Evolutionary conservation across 306 rosid species (phyloP), one percentile per base, ranked within the genome.

Genomic region (Urtica urens): DNA sequence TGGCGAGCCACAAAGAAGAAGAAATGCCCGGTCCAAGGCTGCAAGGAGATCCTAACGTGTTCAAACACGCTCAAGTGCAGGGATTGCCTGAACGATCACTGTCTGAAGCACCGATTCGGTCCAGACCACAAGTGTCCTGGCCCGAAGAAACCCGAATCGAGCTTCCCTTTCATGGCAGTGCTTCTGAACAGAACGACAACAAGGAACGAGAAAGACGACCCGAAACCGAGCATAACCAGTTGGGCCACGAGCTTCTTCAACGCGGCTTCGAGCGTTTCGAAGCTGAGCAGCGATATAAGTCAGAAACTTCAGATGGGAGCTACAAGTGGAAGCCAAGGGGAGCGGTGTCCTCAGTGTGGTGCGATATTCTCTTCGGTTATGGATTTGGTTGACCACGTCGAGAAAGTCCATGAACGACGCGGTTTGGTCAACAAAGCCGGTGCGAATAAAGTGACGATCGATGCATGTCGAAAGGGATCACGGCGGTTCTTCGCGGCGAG

Each of bases 381-480:
- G 29, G 30, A 66, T 43, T 52, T 87, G 69, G 78, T 87, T 31
- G 81, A 83, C 41, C 93, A 87, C 55, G 93, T 70, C 21, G 75
- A 74, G 27, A 78, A 69, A 37, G 78, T 70, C 61, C 96, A 87
- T 54, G 87, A 78, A 65, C n/a, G n/a, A n/a, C 64, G 35, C 48
- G 69, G 60, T 59, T 64, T 63, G 41, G 69, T 64, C 45, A 70
- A 49, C 27, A 69, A 21, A 59, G 34, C 56, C 38, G 72, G 66
- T 62, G 60, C 3, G 10, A 80, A 74, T 71, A 76, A 80, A 51
- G 69, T 54, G 48, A 51, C 78, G 1, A 66, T 83, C 16, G 74
- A 77, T 65, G 94, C 60, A 19, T 87, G 96, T 70, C 96, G 94
- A 87, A 76, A 83, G 57, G 60, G 96, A 73, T 15, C 96, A 87